Base-by-base conservation (phyloP, 129 eudicot species). In the Silybum marianum region DNA sequence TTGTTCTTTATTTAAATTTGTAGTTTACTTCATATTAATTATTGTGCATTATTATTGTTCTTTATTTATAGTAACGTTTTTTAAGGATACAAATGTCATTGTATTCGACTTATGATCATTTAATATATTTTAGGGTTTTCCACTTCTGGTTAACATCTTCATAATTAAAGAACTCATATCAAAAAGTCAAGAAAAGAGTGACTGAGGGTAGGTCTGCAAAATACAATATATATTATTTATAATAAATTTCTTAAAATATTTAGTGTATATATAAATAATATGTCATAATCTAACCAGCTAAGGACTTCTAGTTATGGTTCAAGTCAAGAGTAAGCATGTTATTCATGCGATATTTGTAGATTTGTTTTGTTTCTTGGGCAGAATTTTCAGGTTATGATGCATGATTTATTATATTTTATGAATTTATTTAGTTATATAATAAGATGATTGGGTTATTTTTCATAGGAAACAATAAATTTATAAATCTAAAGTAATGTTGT, bases 121-220 rank as follows among this genome's bases (percentile, higher is more conserved):
- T 44, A 67, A 72, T 22, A 62, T 23, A 25, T 51, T 24, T 54
- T 24, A 12, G 24, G 72, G 21, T 48, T 44, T n/a, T 6, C 72
- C 19, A 46, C 22, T 36, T 36, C 23, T 60, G 22, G 19, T 76
- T 28, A 26, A 60, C 38, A 36, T 60, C 66, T n/a, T 58, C 66
- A 58, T 58, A 19, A 21, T 34, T 32, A n/a, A 44, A 51, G 21
- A 70, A 51, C 54, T 10, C 25, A 70, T 48, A 6, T 60, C 72
- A 26, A 39, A 81, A 65, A 72, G 84, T 81, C 84, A 74, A 73
- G 69, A 65, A 39, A 39, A 63, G 65, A 44, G 72, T 14, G 69
- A 40, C 74, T 24, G 22, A 4, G 11, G n/a, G 36, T 62, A 24
- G 79, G 25, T 42, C 44, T 25, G n/a, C 6, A 9, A n/a, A 62